Evolutionary conservation across 495 filamentous ascomycete species (phyloP).

Genomic region (Recurvomyces mirabilis): DNA sequence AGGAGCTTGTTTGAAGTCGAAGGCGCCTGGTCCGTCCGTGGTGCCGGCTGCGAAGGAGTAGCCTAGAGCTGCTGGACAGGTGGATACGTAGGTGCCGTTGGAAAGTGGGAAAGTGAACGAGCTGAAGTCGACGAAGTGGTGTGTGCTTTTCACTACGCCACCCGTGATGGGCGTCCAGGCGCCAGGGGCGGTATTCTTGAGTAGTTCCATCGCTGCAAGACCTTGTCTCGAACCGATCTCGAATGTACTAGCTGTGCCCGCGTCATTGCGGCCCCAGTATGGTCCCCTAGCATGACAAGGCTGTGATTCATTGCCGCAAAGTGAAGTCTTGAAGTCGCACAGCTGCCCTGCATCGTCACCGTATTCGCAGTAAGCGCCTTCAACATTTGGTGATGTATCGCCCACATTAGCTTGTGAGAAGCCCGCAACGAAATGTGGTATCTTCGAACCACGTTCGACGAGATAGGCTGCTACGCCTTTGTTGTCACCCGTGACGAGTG

Average conservation of each 20-base stretch:
- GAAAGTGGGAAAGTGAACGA: slow-evolving; percentile 60
- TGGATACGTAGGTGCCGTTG: slow-evolving; percentile 59
- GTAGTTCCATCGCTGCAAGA: slow-evolving; percentile 25
- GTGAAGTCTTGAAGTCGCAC: slow-evolving; percentile 34
- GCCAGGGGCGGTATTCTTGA: slow-evolving; percentile 5
- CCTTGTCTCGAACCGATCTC: slow-evolving; percentile 35
- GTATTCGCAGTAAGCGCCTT: slow-evolving; percentile 46
- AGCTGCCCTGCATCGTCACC: slow-evolving; percentile 23
- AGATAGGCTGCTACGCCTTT: slow-evolving; percentile 86
- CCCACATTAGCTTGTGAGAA: slow-evolving; percentile 94
- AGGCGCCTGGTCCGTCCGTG: slow-evolving; percentile 82
- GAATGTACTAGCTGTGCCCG: slow-evolving; percentile 32
- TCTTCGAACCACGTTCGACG: slow-evolving; percentile 61
- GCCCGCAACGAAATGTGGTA: slow-evolving; percentile 70
- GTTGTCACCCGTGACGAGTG: slow-evolving; percentile 83
- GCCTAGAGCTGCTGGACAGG: slow-evolving; percentile 86
- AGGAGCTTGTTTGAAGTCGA: slow-evolving; percentile 89
- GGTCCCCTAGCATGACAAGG: slow-evolving; percentile 80
- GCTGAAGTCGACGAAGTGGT: slow-evolving; percentile 44
- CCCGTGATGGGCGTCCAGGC: slow-evolving; percentile 27
- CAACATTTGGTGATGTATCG: slow-evolving; percentile 81
- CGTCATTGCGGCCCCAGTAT: slow-evolving; percentile 48
- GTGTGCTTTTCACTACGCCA: slow-evolving; percentile 26
- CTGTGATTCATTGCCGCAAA: slow-evolving; percentile 65
- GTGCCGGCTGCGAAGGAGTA: slow-evolving; percentile 93